These are phyloP conservation scores for Pulveroboletus frians DNA, from an alignment of 768 basidiomycete genomes.

Conservation along the genomic window DNA sequence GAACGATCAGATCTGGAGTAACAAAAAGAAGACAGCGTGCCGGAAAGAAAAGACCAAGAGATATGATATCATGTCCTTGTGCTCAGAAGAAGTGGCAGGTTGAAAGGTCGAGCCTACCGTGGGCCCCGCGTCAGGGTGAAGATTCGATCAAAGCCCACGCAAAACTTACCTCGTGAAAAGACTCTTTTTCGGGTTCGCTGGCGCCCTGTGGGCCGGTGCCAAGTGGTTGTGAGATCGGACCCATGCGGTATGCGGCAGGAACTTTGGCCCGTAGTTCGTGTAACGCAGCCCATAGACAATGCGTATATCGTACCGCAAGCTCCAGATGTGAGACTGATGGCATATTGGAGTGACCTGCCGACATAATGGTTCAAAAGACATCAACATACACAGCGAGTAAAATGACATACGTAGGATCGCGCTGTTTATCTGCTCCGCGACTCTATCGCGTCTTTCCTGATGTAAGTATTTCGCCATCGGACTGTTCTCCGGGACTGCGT, in stretches of 20 bases:
- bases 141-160: not conserved
- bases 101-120: slow-evolving; percentile 45
- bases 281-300: slow-evolving; percentile 54
- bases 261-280: slow-evolving; percentile 46
- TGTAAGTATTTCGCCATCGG: slow-evolving; percentile 70
- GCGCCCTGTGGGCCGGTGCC: slow-evolving; percentile 16
- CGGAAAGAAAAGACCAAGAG: not conserved
- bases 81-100: slow-evolving; percentile 50
- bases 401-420: slow-evolving; percentile 72
- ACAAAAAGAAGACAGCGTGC: not conserved
- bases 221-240: slow-evolving; percentile 46
- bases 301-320: slow-evolving; percentile 58
- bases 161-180: slow-evolving; percentile 33
- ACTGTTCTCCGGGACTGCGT: slow-evolving; percentile 73
- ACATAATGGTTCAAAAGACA: slow-evolving; percentile 1
- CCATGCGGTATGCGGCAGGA: slow-evolving; percentile 34
- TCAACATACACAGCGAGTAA: not conserved
- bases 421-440: slow-evolving; percentile 84
- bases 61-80: slow-evolving; percentile 36
- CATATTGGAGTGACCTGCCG: slow-evolving; percentile 45
- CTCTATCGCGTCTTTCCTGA: slow-evolving; percentile 68
- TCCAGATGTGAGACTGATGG: slow-evolving; percentile 60
- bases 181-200: slow-evolving; percentile 31
- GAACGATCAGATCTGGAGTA: slow-evolving; percentile 1
- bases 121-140: not conserved